Evolutionary conservation across 805 yeast species (phyloP), one percentile per base, ranked within the genome.

Genomic region (Pachysolen tannophilus): DNA sequence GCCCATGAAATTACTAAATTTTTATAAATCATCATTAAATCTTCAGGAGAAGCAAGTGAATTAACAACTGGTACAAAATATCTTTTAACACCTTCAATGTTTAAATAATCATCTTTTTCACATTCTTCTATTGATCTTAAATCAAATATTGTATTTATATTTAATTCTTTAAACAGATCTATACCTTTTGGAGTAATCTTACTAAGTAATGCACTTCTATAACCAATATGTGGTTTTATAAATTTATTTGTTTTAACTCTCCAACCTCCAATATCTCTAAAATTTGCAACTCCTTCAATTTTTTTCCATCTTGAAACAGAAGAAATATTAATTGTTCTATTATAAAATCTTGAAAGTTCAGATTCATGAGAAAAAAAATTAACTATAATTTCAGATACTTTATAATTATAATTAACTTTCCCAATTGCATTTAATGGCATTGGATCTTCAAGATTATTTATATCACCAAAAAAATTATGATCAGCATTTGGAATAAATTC

Each of bases 181-280:
- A 58, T 45, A 1, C 94, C 94, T 0, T 40, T 33, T 1, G 48
- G 58, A 0, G 87, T 72, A 21, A 82, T 61, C 1, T 56, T 52
- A 2, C 70, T 61, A 20, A 80, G 63, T 35, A 70, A 67, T 1
- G 90, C 94, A 44, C 79, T 68, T 40, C 95, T 69, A 53, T 57
- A 86, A 11, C 78, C 46, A 6, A 67, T 33, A 8, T 77, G 73
- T 3, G 78, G 65, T 43, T 64, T 69, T 4, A 79, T 82, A 44
- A 49, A 69, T 5, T 52, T 40, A 3, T 50, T 55, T 8, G 53
- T 55, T 16, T 55, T 42, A 0, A 75, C 56, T 35, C 54, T 58
- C 73, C 81, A 85, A 10, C 94, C 95, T 2, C 95, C 95, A 38
- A 79, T 50, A 48, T 86, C 95, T 43, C 95, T 65, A 47, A 83